These are phyloP conservation scores for Triangularia verruculosa DNA, from an alignment of 2,329 filamentous ascomycete species.

Conservation along the genomic window DNA sequence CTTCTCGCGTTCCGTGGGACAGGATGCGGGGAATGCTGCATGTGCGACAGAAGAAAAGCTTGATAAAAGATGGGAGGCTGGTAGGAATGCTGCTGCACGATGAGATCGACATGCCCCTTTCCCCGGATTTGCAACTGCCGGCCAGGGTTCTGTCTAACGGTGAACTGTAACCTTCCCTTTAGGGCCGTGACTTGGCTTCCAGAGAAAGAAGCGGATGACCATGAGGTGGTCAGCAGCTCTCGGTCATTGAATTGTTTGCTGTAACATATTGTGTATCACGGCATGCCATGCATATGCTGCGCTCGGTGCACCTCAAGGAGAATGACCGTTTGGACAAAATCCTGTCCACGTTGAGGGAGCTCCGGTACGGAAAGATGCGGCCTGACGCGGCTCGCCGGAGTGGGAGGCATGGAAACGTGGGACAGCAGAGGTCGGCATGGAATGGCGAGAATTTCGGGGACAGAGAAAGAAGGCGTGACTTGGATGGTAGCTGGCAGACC, in stretches of 20 bases:
- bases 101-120: background rate
- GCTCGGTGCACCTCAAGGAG: background rate
- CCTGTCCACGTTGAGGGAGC: background rate
- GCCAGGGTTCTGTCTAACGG: background rate
- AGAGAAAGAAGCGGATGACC: background rate
- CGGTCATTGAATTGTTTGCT: background rate
- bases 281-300: background rate
- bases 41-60: background rate
- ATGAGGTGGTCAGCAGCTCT: background rate
- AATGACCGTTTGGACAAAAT: background rate
- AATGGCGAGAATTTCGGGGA: too few species aligned
- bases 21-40: constrained; percentile 1
- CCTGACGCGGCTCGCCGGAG: background rate
- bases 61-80: background rate
- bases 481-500: too few species aligned
- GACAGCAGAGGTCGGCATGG: too few species aligned
- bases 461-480: too few species aligned
- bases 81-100: background rate
- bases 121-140: background rate
- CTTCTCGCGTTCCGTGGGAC: background rate
- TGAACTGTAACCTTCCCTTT: background rate
- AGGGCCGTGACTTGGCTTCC: background rate
- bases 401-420: background rate
- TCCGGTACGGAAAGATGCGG: background rate
- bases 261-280: background rate